A percentile compares a stretch with the other conserved stretches of the same genome.
phyloP scores from a whole-genome alignment of 352 stramenopile species.

The Phytopythium oedochilum region DNA sequence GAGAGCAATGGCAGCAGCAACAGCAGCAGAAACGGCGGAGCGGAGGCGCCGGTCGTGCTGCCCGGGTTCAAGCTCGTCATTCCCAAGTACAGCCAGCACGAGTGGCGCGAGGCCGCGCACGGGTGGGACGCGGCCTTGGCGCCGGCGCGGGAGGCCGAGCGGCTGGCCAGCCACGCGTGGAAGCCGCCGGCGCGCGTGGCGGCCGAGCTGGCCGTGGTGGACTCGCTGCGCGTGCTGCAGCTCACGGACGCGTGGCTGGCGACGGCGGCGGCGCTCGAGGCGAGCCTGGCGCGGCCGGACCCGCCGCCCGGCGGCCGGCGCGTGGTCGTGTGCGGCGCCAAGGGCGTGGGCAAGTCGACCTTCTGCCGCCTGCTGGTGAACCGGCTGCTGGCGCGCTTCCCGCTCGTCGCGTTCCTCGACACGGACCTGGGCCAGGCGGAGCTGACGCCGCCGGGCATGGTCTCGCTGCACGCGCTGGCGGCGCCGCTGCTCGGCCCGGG shows the following conservation, averaged over 20 bases:
- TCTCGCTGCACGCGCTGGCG: slow-evolving; percentile 88
- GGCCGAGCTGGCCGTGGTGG: slow-evolving; percentile 44
- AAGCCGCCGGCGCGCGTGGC: slow-evolving; percentile 48
- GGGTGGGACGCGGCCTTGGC: slow-evolving; percentile 11
- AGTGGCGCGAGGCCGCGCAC: slow-evolving; percentile 13
- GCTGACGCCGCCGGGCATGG: slow-evolving; percentile 89
- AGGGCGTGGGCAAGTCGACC: slow-evolving; percentile 95
- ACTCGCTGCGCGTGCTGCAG: slow-evolving; percentile 60
- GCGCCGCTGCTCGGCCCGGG: slow-evolving; percentile 89
- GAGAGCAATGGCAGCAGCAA: slow-evolving; percentile 3
- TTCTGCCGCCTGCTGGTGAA: slow-evolving; percentile 94
- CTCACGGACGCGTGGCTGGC: slow-evolving; percentile 54
- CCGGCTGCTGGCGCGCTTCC: slow-evolving; percentile 71
- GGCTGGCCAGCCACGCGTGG: slow-evolving; percentile 27
- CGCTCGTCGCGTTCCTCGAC: slow-evolving; percentile 91
- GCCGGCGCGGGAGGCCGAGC: background rate
- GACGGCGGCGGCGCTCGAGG: slow-evolving; percentile 38
- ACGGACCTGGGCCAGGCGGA: slow-evolving; percentile 95
- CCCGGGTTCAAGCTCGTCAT: slow-evolving; percentile 83
- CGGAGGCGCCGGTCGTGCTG: slow-evolving; percentile 26
- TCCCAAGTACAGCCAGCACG: slow-evolving; percentile 35
- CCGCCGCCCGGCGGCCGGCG: slow-evolving; percentile 24
- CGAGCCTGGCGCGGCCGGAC: slow-evolving; percentile 18
- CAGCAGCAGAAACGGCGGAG: background rate
- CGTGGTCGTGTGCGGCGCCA: slow-evolving; percentile 92